Percentiles rank a stretch among this genome's conserved stretches.
phyloP scores from a whole-genome alignment of 2,329 filamentous ascomycete species.

The Colletotrichum sp. region DNA sequence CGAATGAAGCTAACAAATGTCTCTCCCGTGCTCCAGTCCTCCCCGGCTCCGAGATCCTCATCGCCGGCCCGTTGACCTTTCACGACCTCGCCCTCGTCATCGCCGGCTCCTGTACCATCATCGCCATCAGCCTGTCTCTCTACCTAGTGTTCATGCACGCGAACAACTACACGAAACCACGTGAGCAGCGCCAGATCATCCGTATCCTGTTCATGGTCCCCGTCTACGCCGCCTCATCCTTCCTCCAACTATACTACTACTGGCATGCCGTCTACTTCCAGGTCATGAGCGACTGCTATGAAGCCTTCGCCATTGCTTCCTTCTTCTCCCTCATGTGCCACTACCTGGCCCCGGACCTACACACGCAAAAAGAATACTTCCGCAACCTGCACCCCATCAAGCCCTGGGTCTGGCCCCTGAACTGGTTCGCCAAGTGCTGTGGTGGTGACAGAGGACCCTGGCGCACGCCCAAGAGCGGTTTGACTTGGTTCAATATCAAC shows the following conservation, averaged over 20 bases:
- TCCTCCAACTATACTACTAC: conserved; percentile 77
- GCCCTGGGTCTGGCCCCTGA: conserved; percentile 78
- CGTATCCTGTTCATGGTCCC: conserved; percentile 90
- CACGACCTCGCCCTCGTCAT: conserved; percentile 60
- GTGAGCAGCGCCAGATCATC: conserved; percentile 74
- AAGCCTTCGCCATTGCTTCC: conserved; percentile 85
- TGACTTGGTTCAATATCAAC: conserved; percentile 91
- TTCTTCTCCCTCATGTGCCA: conserved; percentile 86
- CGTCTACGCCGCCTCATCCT: conserved; percentile 77
- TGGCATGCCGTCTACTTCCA: conserved; percentile 81
- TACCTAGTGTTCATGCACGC: conserved; percentile 66
- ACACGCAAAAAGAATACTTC: conserved; percentile 84
- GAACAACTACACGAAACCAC: conserved; percentile 63
- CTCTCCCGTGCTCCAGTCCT: conserved; percentile 35
- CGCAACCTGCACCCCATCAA: conserved; percentile 67
- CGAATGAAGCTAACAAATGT: not conserved
- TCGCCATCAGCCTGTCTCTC: conserved; percentile 58
- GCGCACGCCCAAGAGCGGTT: conserved; percentile 77
- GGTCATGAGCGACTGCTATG: conserved; percentile 84
- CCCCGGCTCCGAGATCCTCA: conserved; percentile 48
- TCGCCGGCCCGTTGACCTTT: conserved; percentile 57
- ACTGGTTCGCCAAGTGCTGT: conserved; percentile 72
- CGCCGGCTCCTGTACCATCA: conserved; percentile 49
- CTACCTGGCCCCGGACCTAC: conserved; percentile 78
- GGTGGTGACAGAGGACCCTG: conserved; percentile 73